Base-by-base conservation (phyloP, 75 land plant species). In the Chamaecyparis obtusa region DNA sequence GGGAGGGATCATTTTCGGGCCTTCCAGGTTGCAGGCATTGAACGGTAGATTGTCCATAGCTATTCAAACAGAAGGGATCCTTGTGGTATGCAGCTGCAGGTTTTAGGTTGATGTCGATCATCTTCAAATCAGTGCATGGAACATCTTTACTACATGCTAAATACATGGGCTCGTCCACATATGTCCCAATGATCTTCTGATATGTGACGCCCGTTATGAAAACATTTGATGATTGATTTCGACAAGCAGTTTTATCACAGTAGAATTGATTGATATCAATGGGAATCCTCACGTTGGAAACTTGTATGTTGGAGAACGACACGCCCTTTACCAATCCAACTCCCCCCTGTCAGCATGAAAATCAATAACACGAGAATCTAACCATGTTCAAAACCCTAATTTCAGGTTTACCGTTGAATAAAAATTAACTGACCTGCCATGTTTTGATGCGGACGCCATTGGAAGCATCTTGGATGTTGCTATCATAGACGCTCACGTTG, bases 241-340 rank as follows among this genome's bases (percentile, higher is more conserved):
- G 89, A 95, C 96, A 95, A 15, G 46, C 2, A 36, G 48, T n/a
- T 41, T 67, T 72, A 84, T 86, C 95, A 90, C 96, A 95, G 90
- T 95, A 95, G 89, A 82, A 95, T 87, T 95, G 96, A 67, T 95
- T 93, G 37, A 95, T 95, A 39, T 88, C 85, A 14, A 95, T 91
- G 9, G 96, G 95, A 55, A 85, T 51, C 55, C 55, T 14, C 55
- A 51, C 55, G 55, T 51, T 51, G 13, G 55, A 51, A 14, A 51
- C 55, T 79, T 46, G 75, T 57, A 95, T 87, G 72, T 91, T 89
- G 57, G 91, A 88, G 85, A 92, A 95, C 48, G 83, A 60, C 11
- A 95, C 83, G 7, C 81, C 76, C 36, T 86, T 87, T 56, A 95
- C 95, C n/a, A 89, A 85, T n/a, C 96, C 96, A 1, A 87, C 72